A percentile compares a stretch with the other conserved stretches of the same genome.
These are phyloP conservation scores for Nelumbo lutea DNA, from an alignment of 164 flowering plant species.

Conservation along the genomic window DNA sequence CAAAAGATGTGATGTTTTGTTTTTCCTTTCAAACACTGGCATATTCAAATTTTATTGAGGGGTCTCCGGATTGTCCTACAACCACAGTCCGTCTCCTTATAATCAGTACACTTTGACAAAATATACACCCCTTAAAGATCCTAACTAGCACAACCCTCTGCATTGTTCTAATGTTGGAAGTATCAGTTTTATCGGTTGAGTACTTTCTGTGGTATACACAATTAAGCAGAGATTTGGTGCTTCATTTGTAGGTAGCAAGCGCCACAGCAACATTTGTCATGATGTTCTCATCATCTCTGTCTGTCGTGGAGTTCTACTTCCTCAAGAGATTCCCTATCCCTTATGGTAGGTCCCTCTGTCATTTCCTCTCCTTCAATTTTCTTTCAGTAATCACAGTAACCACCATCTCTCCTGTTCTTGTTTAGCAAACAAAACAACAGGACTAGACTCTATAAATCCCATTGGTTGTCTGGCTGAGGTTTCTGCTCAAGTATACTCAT, in stretches of 20 bases:
- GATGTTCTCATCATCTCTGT: slow-evolving; percentile 96
- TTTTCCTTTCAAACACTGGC: too few relatives aligned
- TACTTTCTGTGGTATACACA: not conserved
- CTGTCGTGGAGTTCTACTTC: slow-evolving; percentile 92
- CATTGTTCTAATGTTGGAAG: too few relatives aligned
- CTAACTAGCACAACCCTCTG: too few relatives aligned
- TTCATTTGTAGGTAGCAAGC: slow-evolving; percentile 64
- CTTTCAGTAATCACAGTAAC: not conserved
- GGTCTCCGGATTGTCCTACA: too few relatives aligned
- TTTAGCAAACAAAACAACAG: not conserved
- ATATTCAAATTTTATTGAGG: too few relatives aligned
- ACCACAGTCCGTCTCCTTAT: too few relatives aligned
- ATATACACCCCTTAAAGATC: too few relatives aligned
- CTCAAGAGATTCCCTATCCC: slow-evolving; percentile 92
- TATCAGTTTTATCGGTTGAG: not conserved
- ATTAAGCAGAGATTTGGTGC: not conserved
- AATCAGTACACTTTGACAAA: too few relatives aligned
- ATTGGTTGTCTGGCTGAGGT: too few relatives aligned
- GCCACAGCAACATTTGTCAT: slow-evolving; percentile 99
- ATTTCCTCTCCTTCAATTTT: not conserved
- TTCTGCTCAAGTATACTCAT: too few relatives aligned
- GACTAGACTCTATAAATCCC: not conserved
- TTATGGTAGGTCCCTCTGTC: slow-evolving; percentile 45
- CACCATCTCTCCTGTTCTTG: not conserved
- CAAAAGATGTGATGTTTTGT: too few relatives aligned